phyloP scores from a whole-genome alignment of 1,284 basidiomycete species.

The Erythrobasidium hasegawianum region DNA sequence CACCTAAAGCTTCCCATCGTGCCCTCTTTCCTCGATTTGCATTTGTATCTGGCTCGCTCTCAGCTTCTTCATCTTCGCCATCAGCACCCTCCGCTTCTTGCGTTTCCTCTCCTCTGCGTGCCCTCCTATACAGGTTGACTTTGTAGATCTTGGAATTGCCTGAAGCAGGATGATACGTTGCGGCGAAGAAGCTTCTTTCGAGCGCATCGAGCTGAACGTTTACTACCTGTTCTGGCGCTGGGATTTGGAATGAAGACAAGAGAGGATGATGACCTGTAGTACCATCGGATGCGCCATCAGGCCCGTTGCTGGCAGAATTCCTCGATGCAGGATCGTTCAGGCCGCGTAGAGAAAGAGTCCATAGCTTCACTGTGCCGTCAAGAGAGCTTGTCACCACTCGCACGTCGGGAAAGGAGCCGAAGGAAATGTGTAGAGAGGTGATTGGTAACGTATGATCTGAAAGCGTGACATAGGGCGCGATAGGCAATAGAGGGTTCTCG shows the following conservation, averaged over 20 bases:
- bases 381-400: conserved; percentile 74
- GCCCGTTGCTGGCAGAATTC: neutral
- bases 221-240: conserved; percentile 16
- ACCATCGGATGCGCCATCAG: conserved; percentile 40
- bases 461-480: conserved; percentile 68
- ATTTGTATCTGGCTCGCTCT: neutral
- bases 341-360: conserved; percentile 29
- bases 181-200: conserved; percentile 27
- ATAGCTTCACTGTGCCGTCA: conserved; percentile 81
- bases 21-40: conserved; percentile 1
- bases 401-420: conserved; percentile 67
- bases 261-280: conserved; percentile 30
- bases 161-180: neutral
- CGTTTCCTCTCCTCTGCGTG: neutral
- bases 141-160: conserved; percentile 12
- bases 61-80: conserved; percentile 1
- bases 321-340: neutral
- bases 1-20: conserved; percentile 28
- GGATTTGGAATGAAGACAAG: conserved; percentile 44
- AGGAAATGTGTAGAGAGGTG: conserved; percentile 72
- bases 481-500: conserved; percentile 35
- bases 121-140: conserved; percentile 24
- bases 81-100: neutral
- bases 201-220: conserved; percentile 43
- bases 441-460: conserved; percentile 89